Conservation (phyloP, 257 asterid genomes). For the Catharanthus roseus region DNA sequence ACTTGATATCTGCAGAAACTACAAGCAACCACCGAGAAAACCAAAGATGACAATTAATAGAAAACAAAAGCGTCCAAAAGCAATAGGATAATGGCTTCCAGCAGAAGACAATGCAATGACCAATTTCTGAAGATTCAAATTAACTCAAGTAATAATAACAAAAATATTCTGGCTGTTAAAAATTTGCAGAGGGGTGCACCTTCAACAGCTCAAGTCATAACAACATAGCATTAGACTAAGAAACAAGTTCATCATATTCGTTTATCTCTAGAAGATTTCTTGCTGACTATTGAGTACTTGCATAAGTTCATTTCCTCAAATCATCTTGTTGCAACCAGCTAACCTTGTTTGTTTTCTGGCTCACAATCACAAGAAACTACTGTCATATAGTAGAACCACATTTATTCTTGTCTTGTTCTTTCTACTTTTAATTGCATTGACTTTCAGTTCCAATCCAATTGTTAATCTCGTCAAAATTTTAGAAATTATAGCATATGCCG, state of each 20-base stretch:
- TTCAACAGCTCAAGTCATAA: not conserved
- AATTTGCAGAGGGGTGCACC: no score
- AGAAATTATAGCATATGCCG: not conserved
- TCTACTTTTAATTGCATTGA: not conserved
- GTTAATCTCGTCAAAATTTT: not conserved
- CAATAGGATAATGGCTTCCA: not conserved
- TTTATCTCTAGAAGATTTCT: not conserved
- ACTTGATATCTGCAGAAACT: not conserved
- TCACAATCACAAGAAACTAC: not conserved
- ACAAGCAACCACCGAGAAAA: not conserved
- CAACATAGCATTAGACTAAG: not conserved
- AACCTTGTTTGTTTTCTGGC: not conserved
- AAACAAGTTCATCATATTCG: not conserved
- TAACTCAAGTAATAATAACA: no score
- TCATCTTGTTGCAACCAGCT: no score
- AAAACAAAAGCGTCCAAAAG: not conserved
- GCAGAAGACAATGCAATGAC: not conserved
- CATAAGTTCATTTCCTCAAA: no score
- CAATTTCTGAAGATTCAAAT: not conserved
- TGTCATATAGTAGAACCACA: not conserved
- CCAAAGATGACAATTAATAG: not conserved
- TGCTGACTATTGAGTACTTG: no score
- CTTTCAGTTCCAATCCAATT: not conserved
- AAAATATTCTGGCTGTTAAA: no score
- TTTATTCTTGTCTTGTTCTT: not conserved